Evolutionary conservation across 257 asterid species (phyloP).

Genomic region (Rubia yunnanensis): DNA sequence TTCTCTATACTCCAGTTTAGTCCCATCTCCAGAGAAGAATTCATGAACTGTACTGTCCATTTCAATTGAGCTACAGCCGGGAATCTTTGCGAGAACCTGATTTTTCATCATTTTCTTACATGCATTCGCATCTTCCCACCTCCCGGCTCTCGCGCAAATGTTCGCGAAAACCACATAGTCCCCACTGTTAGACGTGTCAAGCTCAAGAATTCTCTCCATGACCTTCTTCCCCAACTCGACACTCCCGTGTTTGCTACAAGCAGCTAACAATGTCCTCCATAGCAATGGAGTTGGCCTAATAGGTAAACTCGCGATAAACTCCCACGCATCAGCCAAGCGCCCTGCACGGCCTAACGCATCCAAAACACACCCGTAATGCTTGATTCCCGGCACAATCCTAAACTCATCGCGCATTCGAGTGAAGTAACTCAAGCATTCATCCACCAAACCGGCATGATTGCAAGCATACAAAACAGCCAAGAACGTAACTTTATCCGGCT

Average conservation of each 20-base stretch:
- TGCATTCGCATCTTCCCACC: constrained; percentile 22
- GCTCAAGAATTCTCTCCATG: constrained; percentile 15
- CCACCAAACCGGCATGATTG: constrained; percentile 25
- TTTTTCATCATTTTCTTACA: constrained; percentile 23
- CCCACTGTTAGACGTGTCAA: constrained; percentile 28
- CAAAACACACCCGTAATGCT: constrained; percentile 34
- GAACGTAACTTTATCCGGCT: constrained; percentile 30
- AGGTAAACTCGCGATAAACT: constrained; percentile 21
- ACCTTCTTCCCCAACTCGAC: constrained; percentile 25
- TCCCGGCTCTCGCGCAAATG: constrained; percentile 32
- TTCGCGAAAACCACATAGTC: constrained; percentile 30
- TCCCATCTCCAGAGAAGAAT: constrained; percentile 37
- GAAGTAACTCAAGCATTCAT: constrained; percentile 21
- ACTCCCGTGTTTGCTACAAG: constrained; percentile 29
- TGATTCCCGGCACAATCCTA: constrained; percentile 23
- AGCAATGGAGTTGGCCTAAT: constrained; percentile 25
- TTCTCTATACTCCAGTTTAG: constrained; percentile 19
- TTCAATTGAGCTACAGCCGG: constrained; percentile 34
- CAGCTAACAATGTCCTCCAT: constrained; percentile 35
- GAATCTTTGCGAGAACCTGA: constrained; percentile 18
- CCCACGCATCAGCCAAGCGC: constrained; percentile 23
- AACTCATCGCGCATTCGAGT: constrained; percentile 19
- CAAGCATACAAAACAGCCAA: constrained; percentile 29
- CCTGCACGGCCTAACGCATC: constrained; percentile 36
- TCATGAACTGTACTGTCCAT: constrained; percentile 25